Evolutionary conservation across 345 rosid species (phyloP), one percentile per base, ranked within the genome.

Genomic region (Mangifera indica): DNA sequence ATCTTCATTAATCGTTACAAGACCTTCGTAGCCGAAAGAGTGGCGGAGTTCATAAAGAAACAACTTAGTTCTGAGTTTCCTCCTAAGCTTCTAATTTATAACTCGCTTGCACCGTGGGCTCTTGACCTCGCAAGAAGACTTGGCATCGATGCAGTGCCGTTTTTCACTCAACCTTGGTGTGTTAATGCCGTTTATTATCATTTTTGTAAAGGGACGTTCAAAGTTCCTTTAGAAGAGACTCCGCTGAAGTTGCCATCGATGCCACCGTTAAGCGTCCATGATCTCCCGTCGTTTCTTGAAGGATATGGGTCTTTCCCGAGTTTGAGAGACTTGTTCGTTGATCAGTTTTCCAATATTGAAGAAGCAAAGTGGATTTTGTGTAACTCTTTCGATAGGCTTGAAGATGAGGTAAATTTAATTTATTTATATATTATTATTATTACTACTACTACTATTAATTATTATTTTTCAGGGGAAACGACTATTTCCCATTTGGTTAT

Each of bases 271-370:
- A 70, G 74, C 37, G n/a, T 70, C 22, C 44, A 63, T 44, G 90
- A 89, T 42, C 72, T 89, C 20, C 95, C 95, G 0, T 72, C 85
- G 25, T 77, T 85, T 13, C 46, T 80, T 20, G 77, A 73, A 22
- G 84, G 83, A 13, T 49, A 40, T 13, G 49, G 25, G 11, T 7
- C 70, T 17, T 78, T 83, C 56, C 82, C 83, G 20, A 63, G 24
- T 0, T 13, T 77, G 15, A 34, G 68, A 7, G 53, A 72, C 13
- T 14, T 81, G 0, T 14, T 74, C 13, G 0, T 69, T 1, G 29
- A 63, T 32, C 89, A 85, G 71, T 82, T 86, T 74, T 67, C 76
- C 2, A 85, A 80, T 75, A 61, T 85, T 66, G 61, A 62, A 2
- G 32, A 82, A 24, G 78, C 82, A 21, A 80, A 61, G 22, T 80